A percentile compares a stretch with the other conserved stretches of the same genome.
Conservation (phyloP, 169 alveolate species). For the Cyclospora cayetanensis region DNA sequence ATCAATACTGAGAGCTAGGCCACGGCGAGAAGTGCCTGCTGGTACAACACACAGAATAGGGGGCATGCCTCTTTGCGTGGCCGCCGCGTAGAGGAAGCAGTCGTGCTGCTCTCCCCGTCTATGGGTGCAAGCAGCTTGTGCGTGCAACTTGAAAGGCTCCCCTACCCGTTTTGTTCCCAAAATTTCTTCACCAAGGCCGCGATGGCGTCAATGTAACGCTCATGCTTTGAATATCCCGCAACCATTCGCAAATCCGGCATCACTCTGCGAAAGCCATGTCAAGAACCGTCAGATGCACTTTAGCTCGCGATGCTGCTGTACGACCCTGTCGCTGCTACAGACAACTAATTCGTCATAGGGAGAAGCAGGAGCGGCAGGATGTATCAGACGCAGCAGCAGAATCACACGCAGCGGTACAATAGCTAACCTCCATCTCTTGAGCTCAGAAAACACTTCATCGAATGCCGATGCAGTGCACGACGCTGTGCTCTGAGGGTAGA, state of each 20-base stretch:
- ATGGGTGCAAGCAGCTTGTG: no score
- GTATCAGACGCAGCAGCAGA: background rate
- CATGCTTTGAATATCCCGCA: slow-evolving; percentile 77
- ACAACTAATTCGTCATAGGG: background rate
- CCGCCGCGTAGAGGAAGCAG: no score
- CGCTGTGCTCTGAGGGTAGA: slow-evolving; percentile 79
- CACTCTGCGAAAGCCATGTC: background rate
- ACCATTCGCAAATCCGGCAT: slow-evolving; percentile 78
- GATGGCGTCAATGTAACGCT: slow-evolving; percentile 71
- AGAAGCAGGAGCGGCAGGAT: background rate
- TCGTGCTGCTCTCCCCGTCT: no score
- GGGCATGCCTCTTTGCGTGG: no score
- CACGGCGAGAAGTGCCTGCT: no score
- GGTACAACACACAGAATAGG: no score
- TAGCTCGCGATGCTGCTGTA: background rate
- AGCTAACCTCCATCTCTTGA: slow-evolving; percentile 75
- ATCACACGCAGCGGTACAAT: background rate
- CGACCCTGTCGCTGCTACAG: background rate
- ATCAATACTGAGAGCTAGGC: no score
- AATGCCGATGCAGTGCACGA: slow-evolving; percentile 76
- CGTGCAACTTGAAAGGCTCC: no score
- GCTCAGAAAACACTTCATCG: slow-evolving; percentile 72
- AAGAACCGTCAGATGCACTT: background rate
- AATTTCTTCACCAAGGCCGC: slow-evolving; percentile 70
- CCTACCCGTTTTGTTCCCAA: slow-evolving; percentile 74